These are phyloP conservation scores for Spiraea crenata DNA, from an alignment of 331 rosid genomes.

Conservation along the genomic window DNA sequence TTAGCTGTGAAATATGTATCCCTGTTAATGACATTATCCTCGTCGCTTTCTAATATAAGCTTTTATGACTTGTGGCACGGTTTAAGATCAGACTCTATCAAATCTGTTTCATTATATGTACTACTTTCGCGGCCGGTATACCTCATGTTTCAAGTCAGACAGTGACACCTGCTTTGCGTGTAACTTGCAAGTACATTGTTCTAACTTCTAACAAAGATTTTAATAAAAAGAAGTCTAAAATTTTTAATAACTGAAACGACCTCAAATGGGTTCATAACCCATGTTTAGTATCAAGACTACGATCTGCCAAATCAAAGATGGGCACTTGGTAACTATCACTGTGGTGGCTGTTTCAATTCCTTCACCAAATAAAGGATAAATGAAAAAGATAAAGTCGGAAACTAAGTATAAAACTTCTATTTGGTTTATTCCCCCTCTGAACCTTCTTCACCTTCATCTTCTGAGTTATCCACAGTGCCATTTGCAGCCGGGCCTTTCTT, in stretches of 20 bases:
- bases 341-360: conserved; percentile 17
- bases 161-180: neutral
- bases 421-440: conserved; percentile 69
- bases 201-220: too few relatives aligned
- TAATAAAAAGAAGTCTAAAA: neutral
- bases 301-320: neutral
- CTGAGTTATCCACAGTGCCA: conserved; percentile 44
- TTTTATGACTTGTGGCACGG: too few relatives aligned
- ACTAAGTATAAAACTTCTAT: neutral
- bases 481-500: conserved; percentile 62
- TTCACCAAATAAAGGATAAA: conserved; percentile 14
- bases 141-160: too few relatives aligned
- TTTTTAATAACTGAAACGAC: neutral
- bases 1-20: too few relatives aligned
- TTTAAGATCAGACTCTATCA: too few relatives aligned
- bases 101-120: too few relatives aligned
- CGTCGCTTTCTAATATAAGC: too few relatives aligned
- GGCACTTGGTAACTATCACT: conserved; percentile 9
- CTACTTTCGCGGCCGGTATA: too few relatives aligned
- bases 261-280: conserved; percentile 7
- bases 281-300: conserved; percentile 4
- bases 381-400: neutral
- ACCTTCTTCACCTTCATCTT: conserved; percentile 56
- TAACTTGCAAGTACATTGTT: neutral
- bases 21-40: too few relatives aligned